Base-by-base conservation (phyloP, 2,329 filamentous ascomycete species). In the Claviceps purpurea region DNA sequence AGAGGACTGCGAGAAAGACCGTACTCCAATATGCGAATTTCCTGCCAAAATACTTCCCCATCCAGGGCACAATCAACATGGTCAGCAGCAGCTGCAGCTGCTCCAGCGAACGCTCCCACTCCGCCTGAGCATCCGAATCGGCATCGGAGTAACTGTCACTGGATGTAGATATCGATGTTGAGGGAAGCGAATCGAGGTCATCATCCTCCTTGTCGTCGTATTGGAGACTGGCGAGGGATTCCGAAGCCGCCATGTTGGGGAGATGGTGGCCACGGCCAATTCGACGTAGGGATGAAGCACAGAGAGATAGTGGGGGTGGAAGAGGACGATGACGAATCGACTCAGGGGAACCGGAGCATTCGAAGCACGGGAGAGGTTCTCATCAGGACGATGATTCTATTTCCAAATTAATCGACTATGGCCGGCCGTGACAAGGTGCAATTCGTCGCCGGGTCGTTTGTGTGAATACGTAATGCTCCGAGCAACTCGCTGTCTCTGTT, bases 1-100 rank as follows among this genome's bases (percentile, higher is more conserved):
- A 37, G 30, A 22, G 18, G 26, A 38, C 10, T 8, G 3, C 11
- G 22, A 30, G 26, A 44, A 16, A 24, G 4, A 14, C 30, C 18
- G 57, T 76, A 96, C 91, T 89, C 88, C 89, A 96, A 66, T 95
- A 96, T 54, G 91, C 91, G 73, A 90, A 94, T 69, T 89, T 94
- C 66, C 93, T 79, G 46, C 93, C 93, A 67, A 96, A 81, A 70
- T 89, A 97, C 70, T 97, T 98, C 54, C 93, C 93, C 59, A 89
- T 74, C 68, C 95, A 96, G 2, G 93, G 93, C 49, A 98, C 85
- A 60, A 97, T 69, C 48, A 97, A 86, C 89, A 98, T 95, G 20
- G 87, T 95, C 65, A 97, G 70, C 59, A 98, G 75, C 58, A 97
- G 75, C 72, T 98, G 89, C 55, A 98, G 71, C 71, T 98, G 93